A percentile compares a stretch with the other conserved stretches of the same genome.
phyloP scores from a whole-genome alignment of 345 rosid genomes.

The Moringa oleifera region DNA sequence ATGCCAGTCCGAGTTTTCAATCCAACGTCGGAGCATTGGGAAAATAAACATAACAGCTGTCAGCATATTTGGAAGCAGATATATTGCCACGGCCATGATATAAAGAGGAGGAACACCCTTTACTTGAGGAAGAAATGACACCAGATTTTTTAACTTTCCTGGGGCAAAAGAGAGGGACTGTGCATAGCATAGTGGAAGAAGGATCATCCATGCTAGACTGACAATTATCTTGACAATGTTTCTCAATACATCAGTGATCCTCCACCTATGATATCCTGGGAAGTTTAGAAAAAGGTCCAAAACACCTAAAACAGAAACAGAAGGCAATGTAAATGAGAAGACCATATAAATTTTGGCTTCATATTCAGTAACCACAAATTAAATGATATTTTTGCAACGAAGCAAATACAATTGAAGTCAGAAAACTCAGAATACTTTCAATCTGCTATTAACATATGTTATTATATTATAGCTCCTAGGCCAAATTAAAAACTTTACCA shows the following conservation, averaged over 20 bases:
- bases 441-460: neutral
- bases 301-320: constrained; percentile 47
- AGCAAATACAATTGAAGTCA: no score
- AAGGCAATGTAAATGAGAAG: constrained; percentile 12
- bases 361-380: neutral
- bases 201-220: constrained; percentile 68
- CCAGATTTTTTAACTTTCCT: constrained; percentile 28
- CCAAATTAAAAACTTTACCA: no score
- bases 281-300: constrained; percentile 86
- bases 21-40: constrained; percentile 95
- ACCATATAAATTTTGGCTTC: neutral
- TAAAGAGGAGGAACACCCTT: constrained; percentile 76
- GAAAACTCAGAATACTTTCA: no score
- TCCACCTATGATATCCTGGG: constrained; percentile 95
- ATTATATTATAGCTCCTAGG: no score
- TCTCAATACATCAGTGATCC: constrained; percentile 67
- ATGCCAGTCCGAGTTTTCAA: constrained; percentile 96
- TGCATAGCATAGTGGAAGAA: constrained; percentile 73
- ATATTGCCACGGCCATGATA: constrained; percentile 65
- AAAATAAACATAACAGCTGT: constrained; percentile 80
- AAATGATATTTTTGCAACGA: neutral
- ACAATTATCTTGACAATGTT: constrained; percentile 66
- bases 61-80: constrained; percentile 77
- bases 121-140: constrained; percentile 53
- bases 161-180: constrained; percentile 50